A percentile compares a stretch with the other conserved stretches of the same genome.
These are phyloP conservation scores for Oryza brachyantha DNA, from an alignment of 176 grass and related monocot genomes.

Conservation along the genomic window DNA sequence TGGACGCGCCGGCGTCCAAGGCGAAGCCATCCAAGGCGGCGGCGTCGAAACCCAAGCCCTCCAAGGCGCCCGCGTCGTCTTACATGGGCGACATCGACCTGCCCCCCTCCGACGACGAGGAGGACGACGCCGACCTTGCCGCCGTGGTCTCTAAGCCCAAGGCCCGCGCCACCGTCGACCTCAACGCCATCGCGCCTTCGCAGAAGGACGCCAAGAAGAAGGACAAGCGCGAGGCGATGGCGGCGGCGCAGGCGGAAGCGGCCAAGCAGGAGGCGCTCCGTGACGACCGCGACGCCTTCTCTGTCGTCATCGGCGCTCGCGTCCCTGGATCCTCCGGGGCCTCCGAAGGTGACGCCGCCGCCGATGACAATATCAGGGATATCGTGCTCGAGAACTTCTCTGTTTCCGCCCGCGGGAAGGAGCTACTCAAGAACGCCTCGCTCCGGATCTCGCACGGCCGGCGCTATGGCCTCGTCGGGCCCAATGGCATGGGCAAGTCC, in stretches of 20 bases:
- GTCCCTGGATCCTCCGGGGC: slow-evolving; percentile 30
- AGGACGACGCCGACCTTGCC: slow-evolving; percentile 41
- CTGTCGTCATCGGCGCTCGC: slow-evolving; percentile 77
- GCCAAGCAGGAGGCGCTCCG: slow-evolving; percentile 69
- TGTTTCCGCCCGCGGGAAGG: slow-evolving; percentile 83
- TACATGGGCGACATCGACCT: slow-evolving; percentile 82
- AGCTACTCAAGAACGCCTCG: slow-evolving; percentile 80
- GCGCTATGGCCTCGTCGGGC: slow-evolving; percentile 80
- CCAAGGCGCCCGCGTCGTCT: slow-evolving; percentile 47
- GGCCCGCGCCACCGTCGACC: slow-evolving; percentile 38
- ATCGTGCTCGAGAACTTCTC: slow-evolving; percentile 87
- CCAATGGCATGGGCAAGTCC: slow-evolving; percentile 93
- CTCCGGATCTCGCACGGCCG: slow-evolving; percentile 85
- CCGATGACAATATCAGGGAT: slow-evolving; percentile 64
- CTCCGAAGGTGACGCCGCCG: slow-evolving; percentile 27
- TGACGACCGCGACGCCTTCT: slow-evolving; percentile 91
- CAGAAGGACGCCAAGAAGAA: slow-evolving; percentile 87
- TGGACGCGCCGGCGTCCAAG: slow-evolving; percentile 61
- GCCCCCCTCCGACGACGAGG: slow-evolving; percentile 76
- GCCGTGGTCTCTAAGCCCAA: slow-evolving; percentile 43
- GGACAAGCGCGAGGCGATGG: slow-evolving; percentile 69
- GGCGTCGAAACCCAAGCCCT: slow-evolving; percentile 49
- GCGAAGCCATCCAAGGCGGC: slow-evolving; percentile 41
- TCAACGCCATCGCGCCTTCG: slow-evolving; percentile 38
- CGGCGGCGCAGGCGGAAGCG: slow-evolving; percentile 48